Base-by-base conservation (phyloP, 2,329 filamentous ascomycete genomes). In the Thelonectria discophora region DNA sequence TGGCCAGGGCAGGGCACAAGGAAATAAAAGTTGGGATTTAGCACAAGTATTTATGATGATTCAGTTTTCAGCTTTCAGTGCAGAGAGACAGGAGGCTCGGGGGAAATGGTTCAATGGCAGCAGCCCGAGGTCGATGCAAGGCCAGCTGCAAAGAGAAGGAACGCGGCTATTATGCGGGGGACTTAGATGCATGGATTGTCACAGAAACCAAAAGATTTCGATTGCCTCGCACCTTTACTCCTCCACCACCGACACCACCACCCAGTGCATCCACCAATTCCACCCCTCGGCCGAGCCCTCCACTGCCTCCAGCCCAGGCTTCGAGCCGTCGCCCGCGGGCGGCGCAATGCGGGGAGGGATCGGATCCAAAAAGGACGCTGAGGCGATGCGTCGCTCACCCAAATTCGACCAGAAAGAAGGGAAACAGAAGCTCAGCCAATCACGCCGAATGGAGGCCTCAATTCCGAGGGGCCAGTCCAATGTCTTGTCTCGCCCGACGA, bases 131-230 rank as follows among this genome's bases (percentile, higher is more conserved):
- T 24, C 53, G 21, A 56, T 56, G 46, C 46, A 30, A 17, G 12
- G 46, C 46, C 30, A 24, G 27, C 8, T n/a, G 13, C n/a, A 13
- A 12, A 27, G 18, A 27, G 42, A 30, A 24, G 21, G 21, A 34
- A 48, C 43, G 47, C 40, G 54, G 54, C 42, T 50, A 46, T 47
- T 20, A 47, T 30, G 43, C 21, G 43, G 27, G 21, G 43, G 43
- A 47, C 7, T 17, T 4, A 18, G 39, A 42, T 42, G 42, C 30
- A 58, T 58, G 55, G 55, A 52, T 54, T 53, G 56, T 59, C 56
- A 59, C 42, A 52, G 56, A 59, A 59, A 49, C 49, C 49, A 49
- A 59, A 59, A 59, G 56, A 59, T 59, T 46, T 34, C 32, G 32
- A 34, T 32, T 11, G 7, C 30, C 30, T 32, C 30, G 30, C 30